A percentile compares a stretch with the other conserved stretches of the same genome.
Conservation (phyloP, 2,329 filamentous ascomycete genomes). For the Tolypocladium endophyticum region DNA sequence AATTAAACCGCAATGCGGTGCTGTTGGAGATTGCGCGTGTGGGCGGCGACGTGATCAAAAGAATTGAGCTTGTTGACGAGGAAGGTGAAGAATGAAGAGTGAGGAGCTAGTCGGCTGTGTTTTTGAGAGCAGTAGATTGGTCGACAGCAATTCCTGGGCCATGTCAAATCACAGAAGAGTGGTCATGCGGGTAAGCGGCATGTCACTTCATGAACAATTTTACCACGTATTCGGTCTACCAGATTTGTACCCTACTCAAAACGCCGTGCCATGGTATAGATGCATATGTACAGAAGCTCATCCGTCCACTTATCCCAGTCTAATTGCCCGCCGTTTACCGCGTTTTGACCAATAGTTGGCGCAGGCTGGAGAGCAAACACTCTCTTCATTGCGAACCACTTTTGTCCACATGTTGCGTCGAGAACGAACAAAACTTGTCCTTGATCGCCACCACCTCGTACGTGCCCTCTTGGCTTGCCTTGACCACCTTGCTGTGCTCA, state of each 20-base stretch:
- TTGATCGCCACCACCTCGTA: conserved; percentile 97
- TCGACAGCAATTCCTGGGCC: background rate
- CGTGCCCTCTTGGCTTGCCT: conserved; percentile 85
- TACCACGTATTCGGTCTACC: conserved; percentile 2
- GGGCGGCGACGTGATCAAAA: conserved; percentile 56
- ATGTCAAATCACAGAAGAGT: background rate
- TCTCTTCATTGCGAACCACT: conserved; percentile 19
- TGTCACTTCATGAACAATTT: background rate
- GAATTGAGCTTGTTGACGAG: conserved; percentile 40
- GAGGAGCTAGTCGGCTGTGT: background rate
- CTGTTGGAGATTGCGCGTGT: conserved; percentile 62
- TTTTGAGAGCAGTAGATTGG: background rate
- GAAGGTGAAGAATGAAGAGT: conserved; percentile 1
- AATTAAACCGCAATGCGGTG: conserved; percentile 57
- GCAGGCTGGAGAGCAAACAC: background rate
- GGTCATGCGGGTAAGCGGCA: background rate
- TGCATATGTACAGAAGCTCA: conserved; percentile 17
- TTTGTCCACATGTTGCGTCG: conserved; percentile 52
- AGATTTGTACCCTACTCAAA: conserved; percentile 7
- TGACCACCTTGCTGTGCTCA: conserved; percentile 70
- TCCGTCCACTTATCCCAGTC: conserved; percentile 8
- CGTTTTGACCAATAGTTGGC: conserved; percentile 32
- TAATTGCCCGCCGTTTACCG: conserved; percentile 6
- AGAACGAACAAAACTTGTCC: conserved; percentile 84
- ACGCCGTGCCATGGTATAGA: conserved; percentile 30